Base-by-base conservation (phyloP, 495 filamentous ascomycete genomes). In the Podospora pseudocomata region DNA sequence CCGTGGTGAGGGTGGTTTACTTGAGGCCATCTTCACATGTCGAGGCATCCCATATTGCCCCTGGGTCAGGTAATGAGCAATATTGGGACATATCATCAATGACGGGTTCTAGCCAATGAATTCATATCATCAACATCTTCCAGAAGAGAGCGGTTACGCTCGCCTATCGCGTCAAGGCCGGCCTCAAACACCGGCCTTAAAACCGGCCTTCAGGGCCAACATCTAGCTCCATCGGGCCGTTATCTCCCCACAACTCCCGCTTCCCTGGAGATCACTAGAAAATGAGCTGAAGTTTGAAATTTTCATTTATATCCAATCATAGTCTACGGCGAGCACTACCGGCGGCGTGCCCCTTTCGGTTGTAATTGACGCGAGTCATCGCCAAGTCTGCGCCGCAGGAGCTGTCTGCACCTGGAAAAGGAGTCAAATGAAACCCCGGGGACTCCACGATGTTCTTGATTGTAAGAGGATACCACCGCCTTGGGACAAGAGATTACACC, bases 141-240 rank as follows among this genome's bases (percentile, higher is more conserved):
- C 6, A 49, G 39, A 49, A 49, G 13, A 49, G 9, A 11, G 39
- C 39, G 39, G 59, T 61, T 13, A 61, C 59, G 20, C 59, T 61
- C 59, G 59, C 30, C 23, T 61, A 61, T 61, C 59, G 59, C 59
- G 59, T 30, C 59, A 61, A 61, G 59, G 23, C 26, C 59, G 23
- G 30, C 26, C 23, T 5, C 28, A 28, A 20, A 59, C 1, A 59
- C 18, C 15, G 56, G n/a, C 58, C 19, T 5, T 60, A 28, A 20
- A 6, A 59, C 30, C 15, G 56, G n/a, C 58, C n/a, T 0, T 49
- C 39, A 13, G 9, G 15, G 39, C 39, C 39, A 49, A 18, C 13
- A 13, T 49, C 39, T 49, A 32, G 39, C 13, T 49, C 39, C 39
- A 49, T 18, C 39, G 39, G 39, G 39, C 39, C 39, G 39, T 49